These are phyloP conservation scores for Candida chilensis DNA, from an alignment of 805 yeast genomes.

Conservation along the genomic window DNA sequence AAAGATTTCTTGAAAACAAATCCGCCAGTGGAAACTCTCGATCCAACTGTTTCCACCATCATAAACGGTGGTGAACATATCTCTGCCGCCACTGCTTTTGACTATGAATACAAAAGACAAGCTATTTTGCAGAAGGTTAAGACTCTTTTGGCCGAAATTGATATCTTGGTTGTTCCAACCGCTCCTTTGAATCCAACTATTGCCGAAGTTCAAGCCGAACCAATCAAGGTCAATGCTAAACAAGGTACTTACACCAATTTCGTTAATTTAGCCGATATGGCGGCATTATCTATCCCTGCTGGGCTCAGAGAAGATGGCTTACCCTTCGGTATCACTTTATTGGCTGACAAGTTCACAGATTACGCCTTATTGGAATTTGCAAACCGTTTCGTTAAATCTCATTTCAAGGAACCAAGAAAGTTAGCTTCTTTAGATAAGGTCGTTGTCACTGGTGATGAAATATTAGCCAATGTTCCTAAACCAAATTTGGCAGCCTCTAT, in stretches of 20 bases:
- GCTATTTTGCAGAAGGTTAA: slow-evolving; percentile 62
- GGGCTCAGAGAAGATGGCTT: slow-evolving; percentile 84
- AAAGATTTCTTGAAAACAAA: slow-evolving; percentile 60
- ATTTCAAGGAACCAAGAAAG: slow-evolving; percentile 35
- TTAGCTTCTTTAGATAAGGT: slow-evolving; percentile 42
- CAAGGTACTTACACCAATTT: slow-evolving; percentile 99
- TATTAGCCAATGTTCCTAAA: slow-evolving; percentile 34
- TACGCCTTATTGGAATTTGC: slow-evolving; percentile 85
- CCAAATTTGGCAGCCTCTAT: slow-evolving; percentile 33
- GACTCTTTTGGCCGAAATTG: slow-evolving; percentile 46
- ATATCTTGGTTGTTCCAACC: slow-evolving; percentile 84
- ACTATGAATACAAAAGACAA: slow-evolving; percentile 81
- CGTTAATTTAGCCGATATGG: slow-evolving; percentile 87
- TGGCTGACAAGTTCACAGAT: slow-evolving; percentile 79
- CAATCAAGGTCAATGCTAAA: slow-evolving; percentile 71
- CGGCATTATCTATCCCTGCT: slow-evolving; percentile 86
- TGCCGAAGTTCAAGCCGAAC: slow-evolving; percentile 64
- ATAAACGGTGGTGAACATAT: slow-evolving; percentile 71
- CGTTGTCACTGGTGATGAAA: slow-evolving; percentile 34
- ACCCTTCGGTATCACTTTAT: slow-evolving; percentile 84
- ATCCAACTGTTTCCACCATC: slow-evolving; percentile 75
- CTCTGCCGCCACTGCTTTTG: slow-evolving; percentile 77
- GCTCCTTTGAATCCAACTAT: slow-evolving; percentile 89
- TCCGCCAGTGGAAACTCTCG: slow-evolving; percentile 64
- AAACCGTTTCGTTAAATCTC: slow-evolving; percentile 47